These are phyloP conservation scores for Aureobasidium leucospermi DNA, from an alignment of 2,329 filamentous ascomycete genomes.

Conservation along the genomic window DNA sequence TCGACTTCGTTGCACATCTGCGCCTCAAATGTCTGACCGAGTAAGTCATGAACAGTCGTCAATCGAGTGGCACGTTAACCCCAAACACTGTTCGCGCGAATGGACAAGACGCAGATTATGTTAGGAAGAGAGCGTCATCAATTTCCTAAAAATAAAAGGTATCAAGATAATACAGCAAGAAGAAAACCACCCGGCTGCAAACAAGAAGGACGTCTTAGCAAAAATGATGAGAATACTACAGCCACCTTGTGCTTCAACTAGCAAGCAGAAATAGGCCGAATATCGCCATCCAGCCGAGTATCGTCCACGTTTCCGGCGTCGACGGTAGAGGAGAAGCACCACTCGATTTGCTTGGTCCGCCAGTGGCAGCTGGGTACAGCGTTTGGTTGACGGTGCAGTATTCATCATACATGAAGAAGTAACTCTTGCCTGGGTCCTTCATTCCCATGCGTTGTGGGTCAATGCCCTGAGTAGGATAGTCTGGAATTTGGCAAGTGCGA, in stretches of 20 bases:
- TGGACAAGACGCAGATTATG: no score
- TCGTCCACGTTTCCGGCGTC: background rate
- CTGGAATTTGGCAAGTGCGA: conserved; percentile 42
- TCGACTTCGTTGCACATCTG: no score
- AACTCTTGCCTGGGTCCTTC: conserved; percentile 29
- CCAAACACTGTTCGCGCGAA: no score
- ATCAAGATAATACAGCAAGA: no score
- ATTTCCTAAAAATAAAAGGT: no score
- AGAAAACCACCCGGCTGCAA: no score
- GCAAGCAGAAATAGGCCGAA: background rate
- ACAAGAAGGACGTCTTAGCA: no score
- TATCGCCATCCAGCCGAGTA: background rate
- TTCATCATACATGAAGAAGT: conserved; percentile 39
- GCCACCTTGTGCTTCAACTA: background rate
- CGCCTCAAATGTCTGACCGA: no score
- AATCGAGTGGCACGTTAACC: no score
- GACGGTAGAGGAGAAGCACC: background rate
- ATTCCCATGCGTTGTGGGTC: conserved; percentile 16
- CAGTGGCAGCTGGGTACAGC: conserved; percentile 13
- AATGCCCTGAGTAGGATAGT: conserved; percentile 31
- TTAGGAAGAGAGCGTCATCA: no score
- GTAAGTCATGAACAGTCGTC: no score
- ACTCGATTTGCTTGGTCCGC: background rate
- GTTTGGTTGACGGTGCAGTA: conserved; percentile 13
- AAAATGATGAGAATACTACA: no score